A percentile compares a stretch with the other conserved stretches of the same genome.
Evolutionary conservation across 805 yeast genomes (phyloP).

Genomic region (Alloascoidea hylecoeti): DNA sequence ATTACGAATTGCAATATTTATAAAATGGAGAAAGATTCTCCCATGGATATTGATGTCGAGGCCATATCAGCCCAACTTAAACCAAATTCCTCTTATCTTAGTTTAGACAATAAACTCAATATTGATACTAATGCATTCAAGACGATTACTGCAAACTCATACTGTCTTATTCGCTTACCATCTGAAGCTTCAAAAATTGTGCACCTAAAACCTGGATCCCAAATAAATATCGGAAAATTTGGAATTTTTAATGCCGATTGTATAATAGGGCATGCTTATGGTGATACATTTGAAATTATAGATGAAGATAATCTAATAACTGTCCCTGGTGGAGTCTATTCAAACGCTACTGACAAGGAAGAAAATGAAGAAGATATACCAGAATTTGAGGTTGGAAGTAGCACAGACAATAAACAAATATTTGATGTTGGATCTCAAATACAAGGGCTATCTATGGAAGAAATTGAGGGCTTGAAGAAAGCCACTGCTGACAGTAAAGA

Average conservation of each 20-base stretch:
- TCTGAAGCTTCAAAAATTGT: constrained; percentile 67
- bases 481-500: constrained; percentile 23
- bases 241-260: constrained; percentile 71
- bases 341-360: constrained; percentile 5
- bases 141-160: too few species aligned
- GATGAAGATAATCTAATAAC: constrained; percentile 26
- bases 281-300: constrained; percentile 77
- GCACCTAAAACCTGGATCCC: constrained; percentile 44
- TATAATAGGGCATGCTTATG: constrained; percentile 70
- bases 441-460: constrained; percentile 64
- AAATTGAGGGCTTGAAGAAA: constrained; percentile 71
- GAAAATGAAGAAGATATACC: constrained; percentile 12
- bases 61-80: too few species aligned
- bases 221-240: constrained; percentile 76
- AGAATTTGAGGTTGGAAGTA: constrained; percentile 19
- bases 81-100: too few species aligned
- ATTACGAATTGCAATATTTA: too few species aligned
- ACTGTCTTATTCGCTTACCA: constrained; percentile 70
- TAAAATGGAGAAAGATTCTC: too few species aligned
- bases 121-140: too few species aligned
- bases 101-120: too few species aligned
- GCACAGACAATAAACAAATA: constrained; percentile 54
- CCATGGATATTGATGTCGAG: too few species aligned
- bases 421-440: constrained; percentile 53
- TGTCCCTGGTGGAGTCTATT: constrained; percentile 10